Percentiles rank a stretch among this genome's conserved stretches.
These are phyloP conservation scores for Cystofilobasidium ferigula DNA, from an alignment of 768 basidiomycete species.

Conservation along the genomic window DNA sequence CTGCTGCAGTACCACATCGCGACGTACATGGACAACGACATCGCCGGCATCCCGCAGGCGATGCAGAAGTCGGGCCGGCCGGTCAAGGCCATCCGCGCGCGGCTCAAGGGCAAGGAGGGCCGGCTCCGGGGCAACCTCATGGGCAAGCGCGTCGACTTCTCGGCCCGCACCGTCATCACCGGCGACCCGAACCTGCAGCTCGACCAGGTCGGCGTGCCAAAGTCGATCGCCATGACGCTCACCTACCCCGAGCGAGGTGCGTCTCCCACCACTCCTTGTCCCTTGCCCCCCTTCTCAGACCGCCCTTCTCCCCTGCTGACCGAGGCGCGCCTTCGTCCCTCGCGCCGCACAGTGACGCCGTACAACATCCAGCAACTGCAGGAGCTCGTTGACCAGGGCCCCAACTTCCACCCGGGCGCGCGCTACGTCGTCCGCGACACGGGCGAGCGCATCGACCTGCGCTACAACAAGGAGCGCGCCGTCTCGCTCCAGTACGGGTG, in stretches of 20 bases:
- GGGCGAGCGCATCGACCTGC: conserved; percentile 88
- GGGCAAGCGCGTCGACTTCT: conserved; percentile 99
- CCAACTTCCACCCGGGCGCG: conserved; percentile 87
- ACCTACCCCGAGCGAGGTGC: conserved; percentile 92
- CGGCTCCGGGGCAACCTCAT: conserved; percentile 94
- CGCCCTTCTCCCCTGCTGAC: not conserved
- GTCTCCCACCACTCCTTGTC: conserved; percentile 30
- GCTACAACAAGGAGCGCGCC: conserved; percentile 91
- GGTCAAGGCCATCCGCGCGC: conserved; percentile 93
- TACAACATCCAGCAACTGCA: conserved; percentile 93
- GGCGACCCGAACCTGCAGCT: conserved; percentile 94
- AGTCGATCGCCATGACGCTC: conserved; percentile 90
- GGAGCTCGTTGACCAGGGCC: conserved; percentile 88
- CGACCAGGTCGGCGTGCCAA: conserved; percentile 94
- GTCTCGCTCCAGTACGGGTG: conserved; percentile 86
- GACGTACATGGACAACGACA: conserved; percentile 99
- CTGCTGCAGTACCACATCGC: conserved; percentile 97
- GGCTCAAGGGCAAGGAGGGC: conserved; percentile 97
- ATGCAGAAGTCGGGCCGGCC: conserved; percentile 94
- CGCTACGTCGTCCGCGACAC: conserved; percentile 94
- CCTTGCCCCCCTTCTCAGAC: no score
- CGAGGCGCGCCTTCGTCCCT: no score
- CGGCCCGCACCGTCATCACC: conserved; percentile 96
- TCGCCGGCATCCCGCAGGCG: conserved; percentile 94
- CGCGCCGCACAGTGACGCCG: conserved; percentile 82